A percentile compares a stretch with the other conserved stretches of the same genome.
Conservation (phyloP, 1,284 basidiomycete genomes). For the Exsudoporus floridanus region DNA sequence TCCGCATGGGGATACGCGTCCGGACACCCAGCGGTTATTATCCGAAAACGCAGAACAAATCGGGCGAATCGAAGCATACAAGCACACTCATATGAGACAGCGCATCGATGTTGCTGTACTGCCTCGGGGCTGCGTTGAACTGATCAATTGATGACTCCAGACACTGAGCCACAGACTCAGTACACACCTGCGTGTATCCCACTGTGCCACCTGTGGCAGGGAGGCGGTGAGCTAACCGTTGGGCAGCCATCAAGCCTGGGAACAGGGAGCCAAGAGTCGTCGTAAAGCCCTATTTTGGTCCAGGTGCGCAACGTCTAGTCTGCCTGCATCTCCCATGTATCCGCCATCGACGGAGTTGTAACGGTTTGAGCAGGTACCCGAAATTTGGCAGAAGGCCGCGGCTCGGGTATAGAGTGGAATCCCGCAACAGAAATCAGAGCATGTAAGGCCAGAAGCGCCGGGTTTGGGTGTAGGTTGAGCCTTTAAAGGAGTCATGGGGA, state of each 20-base stretch:
- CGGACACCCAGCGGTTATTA: conserved; percentile 13
- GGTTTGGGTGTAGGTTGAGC: not conserved
- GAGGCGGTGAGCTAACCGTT: not conserved
- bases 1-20: conserved; percentile 3
- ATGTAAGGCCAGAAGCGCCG: conserved; percentile 5
- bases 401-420: conserved; percentile 23
- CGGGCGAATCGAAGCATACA: conserved; percentile 5
- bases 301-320: not conserved
- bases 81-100: conserved; percentile 2
- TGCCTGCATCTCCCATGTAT: conserved; percentile 22
- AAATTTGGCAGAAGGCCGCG: conserved; percentile 11
- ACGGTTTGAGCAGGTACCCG: conserved; percentile 9
- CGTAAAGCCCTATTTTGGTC: not conserved
- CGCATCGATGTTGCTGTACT: not conserved
- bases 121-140: not conserved
- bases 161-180: conserved; percentile 2
- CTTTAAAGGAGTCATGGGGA: conserved; percentile 4
- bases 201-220: not conserved
- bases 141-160: not conserved
- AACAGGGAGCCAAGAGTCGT: not conserved
- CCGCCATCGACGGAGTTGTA: conserved; percentile 31
- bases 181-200: not conserved
- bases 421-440: conserved; percentile 6
- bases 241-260: too few relatives aligned
- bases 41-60: conserved; percentile 8